Conservation (phyloP, 805 yeast genomes). For the Wickerhamiella kurtzmanii region DNA sequence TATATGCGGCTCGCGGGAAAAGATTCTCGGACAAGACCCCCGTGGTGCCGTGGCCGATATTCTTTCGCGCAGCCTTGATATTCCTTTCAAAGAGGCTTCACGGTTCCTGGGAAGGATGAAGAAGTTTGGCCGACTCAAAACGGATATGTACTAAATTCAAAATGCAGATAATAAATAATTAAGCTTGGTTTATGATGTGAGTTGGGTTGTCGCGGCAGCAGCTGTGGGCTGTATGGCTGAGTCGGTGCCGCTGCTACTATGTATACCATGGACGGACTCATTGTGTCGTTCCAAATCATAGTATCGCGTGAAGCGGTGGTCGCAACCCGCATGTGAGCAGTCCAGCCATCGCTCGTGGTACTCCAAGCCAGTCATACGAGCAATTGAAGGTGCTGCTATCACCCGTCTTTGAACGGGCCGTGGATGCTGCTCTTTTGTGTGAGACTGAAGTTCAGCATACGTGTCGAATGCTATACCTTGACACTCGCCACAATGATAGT, state of each 20-base stretch:
- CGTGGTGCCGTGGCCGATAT: constrained; percentile 8
- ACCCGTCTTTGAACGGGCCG: constrained; percentile 1
- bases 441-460: neutral
- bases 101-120: constrained; percentile 17
- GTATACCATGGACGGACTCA: constrained; percentile 3
- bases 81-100: constrained; percentile 8
- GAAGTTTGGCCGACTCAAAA: constrained; percentile 20
- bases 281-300: constrained; percentile 30
- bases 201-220: too few species aligned
- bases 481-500: constrained; percentile 21
- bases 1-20: constrained; percentile 16
- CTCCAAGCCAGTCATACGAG: constrained; percentile 26
- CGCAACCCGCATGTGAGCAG: constrained; percentile 25
- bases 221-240: too few species aligned
- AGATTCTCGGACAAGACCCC: constrained; percentile 9
- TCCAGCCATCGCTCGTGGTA: constrained; percentile 23
- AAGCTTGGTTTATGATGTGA: too few species aligned
- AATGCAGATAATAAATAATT: too few species aligned
- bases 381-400: constrained; percentile 18
- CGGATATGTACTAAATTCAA: constrained; percentile 36
- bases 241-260: too few species aligned
- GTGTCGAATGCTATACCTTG: neutral
- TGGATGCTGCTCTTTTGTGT: constrained; percentile 2
- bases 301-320: constrained; percentile 24
- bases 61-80: constrained; percentile 6